Evolutionary conservation across 305 asterid genomes (phyloP), one percentile per base, ranked within the genome.

Genomic region (Fraxinus greggii): DNA sequence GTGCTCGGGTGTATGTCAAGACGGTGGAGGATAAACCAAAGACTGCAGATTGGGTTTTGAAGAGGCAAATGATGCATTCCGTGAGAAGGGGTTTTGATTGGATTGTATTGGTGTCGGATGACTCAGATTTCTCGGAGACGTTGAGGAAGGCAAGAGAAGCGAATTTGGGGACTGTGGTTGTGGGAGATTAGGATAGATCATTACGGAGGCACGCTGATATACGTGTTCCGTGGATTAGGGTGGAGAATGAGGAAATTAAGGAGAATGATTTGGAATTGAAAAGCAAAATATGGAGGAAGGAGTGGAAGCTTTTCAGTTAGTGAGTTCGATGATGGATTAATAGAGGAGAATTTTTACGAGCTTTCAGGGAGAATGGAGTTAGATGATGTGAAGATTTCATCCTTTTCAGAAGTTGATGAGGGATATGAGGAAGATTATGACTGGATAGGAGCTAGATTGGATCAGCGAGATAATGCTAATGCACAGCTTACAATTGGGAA

Each of bases 1-100:
- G 99, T 1, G 99, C 98, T 7, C 97, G 95, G 84, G 95, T 93
- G 75, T 93, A 81, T 56, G 99, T 95, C 23, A 95, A 92, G 88
- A 93, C 98, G 0, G 99, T 95, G 78, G 90, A 90, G 85, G 99
- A 95, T 82, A 93, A 95, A 88, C 97, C 98, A 1, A 97, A 95
- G 82, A 95, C 98, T 0, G 98, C 99, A 9, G 98, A 95, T 89
- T 95, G 93, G 97, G 98, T 98, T 0, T 81, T 95, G 89, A 95
- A 93, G 89, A 92, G 88, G 86, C 98, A 93, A 84, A 94, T 95
- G 97, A 72, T 86, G 89, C 99, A 95, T 80, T 95, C 99, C 0
- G 86, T 94, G 97, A 92, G 86, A 56, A 84, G 99, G 67, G 97
- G 98, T 45, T 91, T 94, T 23, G 99, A 95, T 83, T 95, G 99